Conservation (phyloP, 441 rosid genomes). For the Flueggea neowawraea region DNA sequence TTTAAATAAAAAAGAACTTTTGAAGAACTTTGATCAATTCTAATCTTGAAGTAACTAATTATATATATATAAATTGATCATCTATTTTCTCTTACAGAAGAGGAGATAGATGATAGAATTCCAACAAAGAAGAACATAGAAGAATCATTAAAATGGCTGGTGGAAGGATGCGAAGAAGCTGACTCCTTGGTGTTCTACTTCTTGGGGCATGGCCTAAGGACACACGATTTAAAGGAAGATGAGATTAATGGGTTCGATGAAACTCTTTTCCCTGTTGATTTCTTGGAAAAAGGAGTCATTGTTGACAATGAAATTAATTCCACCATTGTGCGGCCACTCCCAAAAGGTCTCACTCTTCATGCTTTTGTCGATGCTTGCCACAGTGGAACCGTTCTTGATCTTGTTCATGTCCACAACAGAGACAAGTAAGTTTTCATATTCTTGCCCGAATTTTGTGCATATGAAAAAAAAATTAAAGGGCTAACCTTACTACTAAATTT, state of each 20-base stretch:
- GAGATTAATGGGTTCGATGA: slow-evolving; percentile 56
- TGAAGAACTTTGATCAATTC: too few species aligned
- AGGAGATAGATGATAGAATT: slow-evolving; percentile 18
- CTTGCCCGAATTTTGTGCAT: too few species aligned
- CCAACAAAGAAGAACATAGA: slow-evolving; percentile 53
- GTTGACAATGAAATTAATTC: slow-evolving; percentile 41
- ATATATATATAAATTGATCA: too few species aligned
- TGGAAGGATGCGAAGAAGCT: slow-evolving; percentile 25
- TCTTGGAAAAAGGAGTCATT: slow-evolving; percentile 39
- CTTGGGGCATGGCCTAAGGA: slow-evolving; percentile 50
- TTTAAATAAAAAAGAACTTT: too few species aligned
- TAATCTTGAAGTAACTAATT: too few species aligned
- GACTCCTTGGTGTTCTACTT: slow-evolving; percentile 51
- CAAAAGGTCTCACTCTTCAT: slow-evolving; percentile 48
- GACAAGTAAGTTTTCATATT: slow-evolving; percentile 18
- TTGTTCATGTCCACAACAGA: slow-evolving; percentile 29
- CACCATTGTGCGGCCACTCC: slow-evolving; percentile 41
- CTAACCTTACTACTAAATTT: too few species aligned
- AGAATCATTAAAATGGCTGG: slow-evolving; percentile 40
- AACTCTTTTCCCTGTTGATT: slow-evolving; percentile 51
- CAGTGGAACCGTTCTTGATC: too few species aligned
- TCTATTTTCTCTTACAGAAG: slow-evolving; percentile 12
- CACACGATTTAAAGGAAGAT: slow-evolving; percentile 34
- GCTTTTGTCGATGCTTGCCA: too few species aligned
- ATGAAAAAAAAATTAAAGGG: too few species aligned